Evolutionary conservation across 768 basidiomycete genomes (phyloP).

Genomic region (Lactarius sanguifluus): DNA sequence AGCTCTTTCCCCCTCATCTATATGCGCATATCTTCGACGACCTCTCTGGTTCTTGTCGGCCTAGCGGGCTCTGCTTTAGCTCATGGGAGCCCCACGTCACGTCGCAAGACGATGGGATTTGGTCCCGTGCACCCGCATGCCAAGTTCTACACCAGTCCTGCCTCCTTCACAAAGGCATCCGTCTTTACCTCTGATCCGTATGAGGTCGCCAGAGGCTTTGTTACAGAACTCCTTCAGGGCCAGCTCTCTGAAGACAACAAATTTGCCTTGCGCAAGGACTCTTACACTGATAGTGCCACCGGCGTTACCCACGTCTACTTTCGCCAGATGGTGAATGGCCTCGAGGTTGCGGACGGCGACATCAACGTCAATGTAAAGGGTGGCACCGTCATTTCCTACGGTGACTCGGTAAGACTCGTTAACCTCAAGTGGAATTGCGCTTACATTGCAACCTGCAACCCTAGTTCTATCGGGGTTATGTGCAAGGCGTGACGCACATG

Average conservation of each 20-base stretch:
- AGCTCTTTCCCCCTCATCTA: neutral
- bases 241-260: conserved; percentile 40
- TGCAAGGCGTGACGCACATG: conserved; percentile 41
- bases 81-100: conserved; percentile 33
- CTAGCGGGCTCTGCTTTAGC: conserved; percentile 28
- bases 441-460: conserved; percentile 2
- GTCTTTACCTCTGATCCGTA: conserved; percentile 45
- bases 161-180: conserved; percentile 34
- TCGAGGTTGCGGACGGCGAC: conserved; percentile 88
- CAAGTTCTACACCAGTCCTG: conserved; percentile 54
- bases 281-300: conserved; percentile 82
- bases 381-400: conserved; percentile 18
- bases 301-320: conserved; percentile 90
- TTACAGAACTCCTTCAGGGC: conserved; percentile 48
- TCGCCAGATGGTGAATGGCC: conserved; percentile 77
- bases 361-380: conserved; percentile 84
- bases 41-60: conserved; percentile 27
- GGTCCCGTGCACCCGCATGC: conserved; percentile 79
- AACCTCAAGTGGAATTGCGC: neutral
- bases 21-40: conserved; percentile 26
- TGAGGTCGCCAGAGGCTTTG: conserved; percentile 62
- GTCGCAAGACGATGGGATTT: conserved; percentile 87
- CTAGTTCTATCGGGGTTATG: conserved; percentile 75
- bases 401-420: conserved; percentile 34
- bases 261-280: conserved; percentile 73